Evolutionary conservation across 495 filamentous ascomycete genomes (phyloP), one percentile per base, ranked within the genome.

Genomic region (Mytilinidion resinicola): DNA sequence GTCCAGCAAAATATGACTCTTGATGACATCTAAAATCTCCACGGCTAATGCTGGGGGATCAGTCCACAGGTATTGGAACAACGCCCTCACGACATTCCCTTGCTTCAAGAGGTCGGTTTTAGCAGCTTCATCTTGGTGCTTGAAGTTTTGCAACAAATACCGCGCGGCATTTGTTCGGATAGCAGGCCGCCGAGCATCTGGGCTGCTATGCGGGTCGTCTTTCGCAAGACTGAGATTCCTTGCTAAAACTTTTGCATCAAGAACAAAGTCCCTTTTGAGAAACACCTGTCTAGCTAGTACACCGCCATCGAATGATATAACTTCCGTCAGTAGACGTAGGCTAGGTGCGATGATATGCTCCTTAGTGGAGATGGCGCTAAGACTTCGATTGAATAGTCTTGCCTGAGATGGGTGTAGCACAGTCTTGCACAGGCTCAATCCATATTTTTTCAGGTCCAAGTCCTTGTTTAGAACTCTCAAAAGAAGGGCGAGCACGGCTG

Each of bases 301-400:
- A 14, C 90, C 91, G 7, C 90, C 91, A 72, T 95, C 89, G 63
- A 91, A 90, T 33, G 77, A 81, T 12, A 86, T 79, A 4, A 88
- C 77, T 72, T 96, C 90, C 19, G 82, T 86, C 48, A 96, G 77
- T 47, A 96, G 76, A 56, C 90, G 80, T 44, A 96, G 70, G 42
- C 84, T 88, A 0, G 91, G 89, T 2, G 87, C 90, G 58, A 96
- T 91, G 41, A 95, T 74, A 73, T 87, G 87, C 37, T 91, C 86
- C 65, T 92, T 95, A 2, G 79, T 75, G 67, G 86, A 89, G 3
- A 82, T 80, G 4, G 87, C 83, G 1, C 83, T 85, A 53, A 95
- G 68, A 46, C 85, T 87, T 55, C 84, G 81, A 36, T 85, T 81
- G 35, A 96, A 76, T 10, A 92, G 75, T 57, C 86, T 82, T 47